Evolutionary conservation across 139 green algal genomes (phyloP), one percentile per base, ranked within the genome.

Genomic region (Coelastrella sp.): DNA sequence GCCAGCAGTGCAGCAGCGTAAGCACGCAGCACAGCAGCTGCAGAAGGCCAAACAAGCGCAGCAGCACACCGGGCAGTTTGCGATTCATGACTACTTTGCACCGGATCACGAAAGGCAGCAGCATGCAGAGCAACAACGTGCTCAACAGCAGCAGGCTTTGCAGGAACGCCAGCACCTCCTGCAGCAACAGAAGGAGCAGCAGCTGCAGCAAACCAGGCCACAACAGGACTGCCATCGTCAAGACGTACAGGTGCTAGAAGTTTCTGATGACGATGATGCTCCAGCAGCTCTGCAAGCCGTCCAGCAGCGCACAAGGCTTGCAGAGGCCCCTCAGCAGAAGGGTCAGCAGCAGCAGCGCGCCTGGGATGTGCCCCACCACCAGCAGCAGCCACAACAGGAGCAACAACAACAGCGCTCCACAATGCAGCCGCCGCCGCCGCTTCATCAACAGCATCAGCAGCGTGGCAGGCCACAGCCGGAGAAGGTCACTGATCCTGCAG

Each of bases 171-270:
- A 47, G 32, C 32, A 47, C 32, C 32, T 60, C 58, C 74, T 76
- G 86, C 86, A 90, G 74, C 11, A 78, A 75, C 57, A 56, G 86
- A 17, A 81, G 59, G 61, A 77, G 77, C 87, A 86, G 76, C 76
- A 64, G 16, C n/a, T 73, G 76, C 59, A 80, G 65, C 65, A 81
- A 23, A 32, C 0, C 22, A 64, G n/a, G 16, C 16, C 64, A 78
- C 73, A 78, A 13, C 10, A 80, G 22, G 73, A 59, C 32, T 22
- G 32, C 32, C 32, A 14, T 71, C 11, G 14, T 76, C 14, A 22
- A 32, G 68, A 23, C 3, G 16, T 76, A 10, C 14, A 87, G 22
- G 8, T 64, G 8, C 32, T 59, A 77, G 81, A 75, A 14, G n/a
- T 77, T 14, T n/a, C 14, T 22, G 56, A 5, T 75, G 64, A 58